These are phyloP conservation scores for Sphagnum magellanicum DNA, from an alignment of 228 moss, liverwort and hornwort genomes.

Conservation along the genomic window DNA sequence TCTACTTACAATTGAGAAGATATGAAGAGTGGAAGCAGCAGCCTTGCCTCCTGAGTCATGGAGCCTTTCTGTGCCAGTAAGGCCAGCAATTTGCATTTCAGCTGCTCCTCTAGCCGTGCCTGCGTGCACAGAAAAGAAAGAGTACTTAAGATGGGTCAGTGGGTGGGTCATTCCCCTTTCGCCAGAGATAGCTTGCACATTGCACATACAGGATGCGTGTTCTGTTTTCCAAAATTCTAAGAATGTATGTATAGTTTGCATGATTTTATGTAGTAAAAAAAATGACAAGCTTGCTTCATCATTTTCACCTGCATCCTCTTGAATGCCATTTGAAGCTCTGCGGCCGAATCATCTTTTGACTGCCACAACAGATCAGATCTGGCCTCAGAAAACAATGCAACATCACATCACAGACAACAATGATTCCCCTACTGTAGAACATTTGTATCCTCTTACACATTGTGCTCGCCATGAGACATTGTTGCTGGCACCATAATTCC, in stretches of 20 bases:
- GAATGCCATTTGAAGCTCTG: constrained; percentile 53
- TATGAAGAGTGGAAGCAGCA: too few relatives aligned
- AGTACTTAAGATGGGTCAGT: neutral
- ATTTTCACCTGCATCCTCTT: constrained; percentile 64
- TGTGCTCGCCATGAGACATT: too few relatives aligned
- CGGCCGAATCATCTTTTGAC: constrained; percentile 62
- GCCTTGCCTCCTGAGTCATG: constrained; percentile 59
- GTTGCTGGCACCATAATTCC: neutral
- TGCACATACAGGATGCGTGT: neutral
- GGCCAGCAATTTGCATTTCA: constrained; percentile 57
- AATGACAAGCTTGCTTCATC: too few relatives aligned
- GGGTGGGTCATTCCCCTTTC: too few relatives aligned
- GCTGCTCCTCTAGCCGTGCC: constrained; percentile 65
- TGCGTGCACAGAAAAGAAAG: constrained; percentile 5
- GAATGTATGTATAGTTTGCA: too few relatives aligned
- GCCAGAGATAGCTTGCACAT: neutral
- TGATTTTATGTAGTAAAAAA: too few relatives aligned
- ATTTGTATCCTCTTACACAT: too few relatives aligned
- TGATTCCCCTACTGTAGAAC: neutral
- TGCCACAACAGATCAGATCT: constrained; percentile 14
- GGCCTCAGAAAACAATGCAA: neutral
- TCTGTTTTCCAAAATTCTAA: too few relatives aligned
- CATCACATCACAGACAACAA: neutral
- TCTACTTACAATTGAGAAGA: too few relatives aligned
- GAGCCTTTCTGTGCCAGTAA: constrained; percentile 61